Percentiles rank a stretch among this genome's conserved stretches.
Evolutionary conservation across 192 early-diverging fungal species (phyloP).

Genomic region (Chytriomyces confervae): DNA sequence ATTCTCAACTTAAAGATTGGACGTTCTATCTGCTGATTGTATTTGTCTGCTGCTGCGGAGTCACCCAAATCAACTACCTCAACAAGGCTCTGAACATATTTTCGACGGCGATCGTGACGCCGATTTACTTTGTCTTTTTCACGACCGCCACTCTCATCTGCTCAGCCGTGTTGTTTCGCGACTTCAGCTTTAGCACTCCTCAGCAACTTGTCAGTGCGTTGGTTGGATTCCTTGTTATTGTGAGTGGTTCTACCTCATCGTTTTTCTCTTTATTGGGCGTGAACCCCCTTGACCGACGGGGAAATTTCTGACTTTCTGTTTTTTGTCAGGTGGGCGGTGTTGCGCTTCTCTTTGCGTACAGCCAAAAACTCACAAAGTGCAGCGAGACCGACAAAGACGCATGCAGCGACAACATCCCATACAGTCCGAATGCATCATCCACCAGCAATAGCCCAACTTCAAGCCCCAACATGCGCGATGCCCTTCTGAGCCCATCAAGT

Average conservation of each 20-base stretch:
- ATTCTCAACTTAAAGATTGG: slow-evolving; percentile 72
- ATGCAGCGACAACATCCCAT: background rate
- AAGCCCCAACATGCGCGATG: background rate
- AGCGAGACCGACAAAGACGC: background rate
- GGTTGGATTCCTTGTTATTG: slow-evolving; percentile 54
- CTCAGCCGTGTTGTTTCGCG: slow-evolving; percentile 68
- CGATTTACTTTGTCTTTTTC: slow-evolving; percentile 76
- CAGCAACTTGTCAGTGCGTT: slow-evolving; percentile 31
- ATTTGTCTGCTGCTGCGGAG: slow-evolving; percentile 55
- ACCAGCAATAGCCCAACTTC: background rate
- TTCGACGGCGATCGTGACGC: slow-evolving; percentile 74
- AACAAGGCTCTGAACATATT: slow-evolving; percentile 74
- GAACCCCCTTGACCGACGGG: background rate
- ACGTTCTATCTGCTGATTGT: slow-evolving; percentile 62
- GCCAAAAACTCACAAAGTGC: slow-evolving; percentile 23
- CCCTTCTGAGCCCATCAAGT: background rate
- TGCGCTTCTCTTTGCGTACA: slow-evolving; percentile 50
- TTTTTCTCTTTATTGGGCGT: background rate
- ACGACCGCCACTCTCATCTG: slow-evolving; percentile 66
- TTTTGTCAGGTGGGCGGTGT: slow-evolving; percentile 43
- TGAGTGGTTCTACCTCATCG: slow-evolving; percentile 2
- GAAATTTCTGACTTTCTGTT: background rate
- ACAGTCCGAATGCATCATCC: background rate
- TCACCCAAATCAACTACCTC: slow-evolving; percentile 70
- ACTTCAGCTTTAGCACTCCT: slow-evolving; percentile 48